Conservation (phyloP, 1,284 basidiomycete species). For the Ganoderma sp. region DNA sequence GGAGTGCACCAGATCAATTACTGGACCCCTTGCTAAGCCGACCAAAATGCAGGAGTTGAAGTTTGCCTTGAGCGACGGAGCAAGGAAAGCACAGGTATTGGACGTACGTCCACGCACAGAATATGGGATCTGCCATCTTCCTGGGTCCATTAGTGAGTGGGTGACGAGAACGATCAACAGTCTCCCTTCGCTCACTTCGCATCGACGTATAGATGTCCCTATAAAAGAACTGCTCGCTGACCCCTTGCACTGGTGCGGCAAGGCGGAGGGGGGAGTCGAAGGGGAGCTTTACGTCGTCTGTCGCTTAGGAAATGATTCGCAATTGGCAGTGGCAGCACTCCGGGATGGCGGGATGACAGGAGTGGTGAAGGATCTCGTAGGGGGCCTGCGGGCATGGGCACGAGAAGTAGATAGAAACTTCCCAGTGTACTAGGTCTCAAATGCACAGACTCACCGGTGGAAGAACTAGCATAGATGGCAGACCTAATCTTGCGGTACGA, state of each 20-base stretch:
- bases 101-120: constrained; percentile 87
- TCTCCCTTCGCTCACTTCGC: too few relatives aligned
- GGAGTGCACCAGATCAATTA: not conserved
- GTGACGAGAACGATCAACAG: constrained; percentile 33
- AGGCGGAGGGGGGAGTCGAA: not conserved
- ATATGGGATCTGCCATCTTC: constrained; percentile 86
- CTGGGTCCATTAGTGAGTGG: constrained; percentile 83
- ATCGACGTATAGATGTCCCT: constrained; percentile 62
- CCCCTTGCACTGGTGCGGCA: constrained; percentile 44
- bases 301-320: constrained; percentile 92
- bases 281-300: constrained; percentile 69
- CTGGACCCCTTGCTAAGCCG: not conserved
- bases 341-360: constrained; percentile 48
- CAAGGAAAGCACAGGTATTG: constrained; percentile 55
- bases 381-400: constrained; percentile 82
- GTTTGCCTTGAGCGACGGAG: constrained; percentile 41
- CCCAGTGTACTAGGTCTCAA: constrained; percentile 70
- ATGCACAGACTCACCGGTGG: not conserved
- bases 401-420: constrained; percentile 73
- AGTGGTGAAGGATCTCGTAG: constrained; percentile 74
- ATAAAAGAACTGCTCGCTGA: constrained; percentile 64
- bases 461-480: not conserved
- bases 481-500: not conserved
- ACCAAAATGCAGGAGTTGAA: constrained; percentile 49
- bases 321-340: constrained; percentile 79